Evolutionary conservation across 257 asterid genomes (phyloP).

Genomic region (Mentha longifolia): DNA sequence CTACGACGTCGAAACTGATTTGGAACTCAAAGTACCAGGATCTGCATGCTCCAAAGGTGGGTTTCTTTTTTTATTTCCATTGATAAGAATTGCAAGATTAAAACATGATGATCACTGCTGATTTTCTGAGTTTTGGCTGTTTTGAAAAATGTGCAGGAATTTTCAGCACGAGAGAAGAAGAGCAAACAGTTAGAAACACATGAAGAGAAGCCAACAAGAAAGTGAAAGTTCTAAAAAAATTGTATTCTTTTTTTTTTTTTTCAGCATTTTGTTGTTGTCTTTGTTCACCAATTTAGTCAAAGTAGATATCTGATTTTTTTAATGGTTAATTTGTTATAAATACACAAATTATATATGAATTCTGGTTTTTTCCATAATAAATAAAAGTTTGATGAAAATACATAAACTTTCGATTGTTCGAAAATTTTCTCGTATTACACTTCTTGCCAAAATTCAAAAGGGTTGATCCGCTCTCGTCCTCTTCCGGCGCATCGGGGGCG

Average conservation of each 20-base stretch:
- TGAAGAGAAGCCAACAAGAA: constrained; percentile 11
- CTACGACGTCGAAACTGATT: constrained; percentile 26
- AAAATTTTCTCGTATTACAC: no score
- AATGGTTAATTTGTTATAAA: no score
- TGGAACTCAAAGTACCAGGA: constrained; percentile 42
- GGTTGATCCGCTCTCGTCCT: no score
- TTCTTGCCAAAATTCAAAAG: no score
- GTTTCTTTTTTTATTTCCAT: background rate
- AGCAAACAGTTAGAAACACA: background rate
- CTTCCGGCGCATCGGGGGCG: no score
- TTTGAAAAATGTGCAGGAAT: constrained; percentile 18
- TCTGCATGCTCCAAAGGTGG: constrained; percentile 29
- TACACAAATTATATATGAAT: no score
- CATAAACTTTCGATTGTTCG: no score
- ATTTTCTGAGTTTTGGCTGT: background rate
- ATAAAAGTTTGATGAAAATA: no score
- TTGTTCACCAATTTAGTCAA: background rate
- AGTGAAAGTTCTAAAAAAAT: background rate
- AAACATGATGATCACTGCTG: background rate
- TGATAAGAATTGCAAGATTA: background rate
- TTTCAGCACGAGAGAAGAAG: constrained; percentile 22
- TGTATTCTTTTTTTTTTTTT: background rate
- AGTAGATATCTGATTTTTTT: no score
- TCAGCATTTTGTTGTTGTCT: background rate
- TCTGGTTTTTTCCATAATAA: no score